Evolutionary conservation across 2,329 filamentous ascomycete species (phyloP).

Genomic region (Arthroderma uncinatum): DNA sequence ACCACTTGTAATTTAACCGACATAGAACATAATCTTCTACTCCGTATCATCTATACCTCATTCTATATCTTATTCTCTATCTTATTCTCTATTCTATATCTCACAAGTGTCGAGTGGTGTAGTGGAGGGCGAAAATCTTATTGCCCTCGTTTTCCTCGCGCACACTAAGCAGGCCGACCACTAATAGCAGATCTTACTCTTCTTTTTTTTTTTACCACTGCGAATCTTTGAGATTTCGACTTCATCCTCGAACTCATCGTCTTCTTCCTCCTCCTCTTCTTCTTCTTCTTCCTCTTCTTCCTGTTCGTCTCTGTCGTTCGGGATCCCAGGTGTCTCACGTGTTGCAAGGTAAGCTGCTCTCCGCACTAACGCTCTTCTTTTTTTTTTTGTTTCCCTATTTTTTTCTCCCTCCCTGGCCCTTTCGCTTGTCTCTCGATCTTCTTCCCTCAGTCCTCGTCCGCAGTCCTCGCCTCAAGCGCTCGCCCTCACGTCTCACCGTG

Average conservation of each 20-base stretch:
- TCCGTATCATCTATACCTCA: conserved; percentile 16
- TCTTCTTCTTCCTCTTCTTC: conserved; percentile 12
- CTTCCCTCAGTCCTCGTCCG: background rate
- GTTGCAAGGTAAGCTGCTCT: background rate
- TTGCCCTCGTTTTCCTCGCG: no score
- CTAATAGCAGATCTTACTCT: background rate
- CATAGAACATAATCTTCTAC: conserved; percentile 6
- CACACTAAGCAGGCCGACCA: background rate
- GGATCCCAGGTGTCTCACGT: conserved; percentile 2
- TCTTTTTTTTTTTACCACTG: background rate
- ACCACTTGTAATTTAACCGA: background rate
- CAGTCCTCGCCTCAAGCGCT: no score
- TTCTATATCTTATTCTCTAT: background rate
- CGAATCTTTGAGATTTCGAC: background rate
- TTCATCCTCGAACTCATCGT: background rate
- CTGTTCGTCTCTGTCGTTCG: background rate
- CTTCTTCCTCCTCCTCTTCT: background rate
- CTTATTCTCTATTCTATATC: background rate
- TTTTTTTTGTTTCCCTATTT: background rate
- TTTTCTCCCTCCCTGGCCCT: background rate
- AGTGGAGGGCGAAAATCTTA: background rate
- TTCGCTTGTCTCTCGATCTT: background rate
- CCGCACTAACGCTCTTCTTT: background rate
- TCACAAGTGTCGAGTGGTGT: background rate
- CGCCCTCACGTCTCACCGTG: background rate